Evolutionary conservation across 208 protist genomes (phyloP), one percentile per base, ranked within the genome.

Genomic region (Acanthamoeba sp.): DNA sequence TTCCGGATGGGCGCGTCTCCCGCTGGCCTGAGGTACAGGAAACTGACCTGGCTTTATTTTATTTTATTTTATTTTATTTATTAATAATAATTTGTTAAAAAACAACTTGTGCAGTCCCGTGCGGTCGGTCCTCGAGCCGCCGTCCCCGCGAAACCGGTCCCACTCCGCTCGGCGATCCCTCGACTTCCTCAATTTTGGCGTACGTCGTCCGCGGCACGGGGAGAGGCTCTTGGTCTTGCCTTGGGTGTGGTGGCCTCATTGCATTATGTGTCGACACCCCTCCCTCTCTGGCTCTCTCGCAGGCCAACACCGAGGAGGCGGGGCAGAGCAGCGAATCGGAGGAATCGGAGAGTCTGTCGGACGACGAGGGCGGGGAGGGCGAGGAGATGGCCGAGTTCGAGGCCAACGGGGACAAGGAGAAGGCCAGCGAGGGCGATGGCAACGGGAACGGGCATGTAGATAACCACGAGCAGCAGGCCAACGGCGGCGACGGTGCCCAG

Each of bases 171-270:
- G 66, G 29, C 66, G 66, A 0, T 76, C 66, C 9, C 66, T 76
- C 66, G 66, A 76, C n/a, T 76, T 76, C n/a, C 66, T 76, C 66
- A 76, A 76, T 76, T 42, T 76, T 76, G 36, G 32, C 66, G 66
- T 76, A 76, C 66, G 55, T 62, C 22, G 22, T n/a, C n/a, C n/a
- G n/a, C n/a, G n/a, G n/a, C n/a, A n/a, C n/a, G n/a, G n/a, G n/a
- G n/a, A n/a, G n/a, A n/a, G n/a, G n/a, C n/a, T n/a, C n/a, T 55
- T 55, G 48, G 6, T 55, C 48, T 55, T 55, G 6, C 16, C 16
- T 55, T 55, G 10, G 6, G 48, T 16, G 48, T 55, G 6, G 6
- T 55, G n/a, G n/a, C 45, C 14, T 52, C 45, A 52, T 52, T 52
- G 20, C 16, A 62, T 62, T 62, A 24, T n/a, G 27, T 62, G 16